Evolutionary conservation across 2,329 filamentous ascomycete species (phyloP), one percentile per base, ranked within the genome.

Genomic region (Nannizzia gypsea): DNA sequence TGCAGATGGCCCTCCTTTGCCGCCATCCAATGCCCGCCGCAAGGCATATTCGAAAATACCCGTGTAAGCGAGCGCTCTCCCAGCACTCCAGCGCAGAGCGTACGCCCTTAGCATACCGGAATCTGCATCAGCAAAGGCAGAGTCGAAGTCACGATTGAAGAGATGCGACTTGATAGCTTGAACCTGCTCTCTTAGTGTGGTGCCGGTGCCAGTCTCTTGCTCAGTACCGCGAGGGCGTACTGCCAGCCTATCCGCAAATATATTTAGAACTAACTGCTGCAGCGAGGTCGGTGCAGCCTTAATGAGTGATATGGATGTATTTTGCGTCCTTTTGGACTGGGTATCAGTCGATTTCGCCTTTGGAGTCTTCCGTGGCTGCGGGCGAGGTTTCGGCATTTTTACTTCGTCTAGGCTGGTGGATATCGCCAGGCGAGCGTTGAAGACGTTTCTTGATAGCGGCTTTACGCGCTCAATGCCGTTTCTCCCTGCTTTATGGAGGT

Each of bases 21-120:
- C 8, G 34, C n/a, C 26, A 13, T 36, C 36, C 26, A 9, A 42
- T 15, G 8, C 22, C 38, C 24, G 4, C 5, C n/a, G 22, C n/a
- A 58, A 11, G 46, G 61, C 55, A 20, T n/a, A 34, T 9, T 56
- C 57, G 24, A 86, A 78, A 15, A 85, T 70, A n/a, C 80, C 76
- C n/a, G 83, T 78, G 73, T 97, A 97, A 63, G 86, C 89, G 58
- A 97, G 75, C 0, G 90, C 88, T 58, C 93, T 80, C 58, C 88
- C 87, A 1, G 92, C 89, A 72, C 90, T 96, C 91, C 92, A 99
- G 66, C 93, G 78, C 59, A 89, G 83, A 6, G 90, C 89, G 76
- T 99, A 99, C 8, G 87, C 88, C 62, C 87, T 83, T 17, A 96
- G 80, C 66, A 86, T 82, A 50, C 87, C 83, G 59, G 83, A 79